These are phyloP conservation scores for Cryptosporidium andersoni DNA, from an alignment of 169 alveolate genomes.

Conservation along the genomic window DNA sequence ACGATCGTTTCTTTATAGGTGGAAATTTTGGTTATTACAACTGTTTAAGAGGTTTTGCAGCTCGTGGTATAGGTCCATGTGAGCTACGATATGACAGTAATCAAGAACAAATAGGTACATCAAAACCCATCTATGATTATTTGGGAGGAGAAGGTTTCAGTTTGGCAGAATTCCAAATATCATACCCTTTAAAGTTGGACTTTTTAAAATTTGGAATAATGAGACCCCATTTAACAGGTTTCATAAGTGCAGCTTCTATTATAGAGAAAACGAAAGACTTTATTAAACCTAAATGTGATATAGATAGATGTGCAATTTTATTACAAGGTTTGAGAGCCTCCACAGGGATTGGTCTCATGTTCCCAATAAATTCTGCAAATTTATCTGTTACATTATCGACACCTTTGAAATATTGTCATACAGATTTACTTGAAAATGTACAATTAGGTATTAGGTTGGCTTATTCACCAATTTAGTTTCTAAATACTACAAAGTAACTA, in stretches of 20 bases:
- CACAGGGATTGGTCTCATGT: slow-evolving; percentile 43
- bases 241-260: slow-evolving; percentile 11
- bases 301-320: not conserved
- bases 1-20: slow-evolving; percentile 61
- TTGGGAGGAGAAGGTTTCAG: slow-evolving; percentile 44
- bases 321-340: slow-evolving; percentile 30
- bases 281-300: not conserved
- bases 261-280: not conserved
- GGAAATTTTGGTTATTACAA: slow-evolving; percentile 49
- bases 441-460: slow-evolving; percentile 63
- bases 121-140: not conserved
- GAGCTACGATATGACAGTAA: not conserved
- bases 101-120: not conserved
- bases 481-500: not conserved
- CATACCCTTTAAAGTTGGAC: slow-evolving; percentile 30
- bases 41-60: slow-evolving; percentile 57
- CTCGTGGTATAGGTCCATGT: slow-evolving; percentile 63
- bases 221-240: slow-evolving; percentile 25
- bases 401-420: slow-evolving; percentile 18
- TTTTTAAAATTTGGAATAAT: slow-evolving; percentile 5
- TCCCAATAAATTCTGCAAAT: slow-evolving; percentile 43
- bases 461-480: slow-evolving; percentile 18
- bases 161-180: slow-evolving; percentile 4
- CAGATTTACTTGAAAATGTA: slow-evolving; percentile 36
- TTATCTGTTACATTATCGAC: slow-evolving; percentile 21